Evolutionary conservation across 331 rosid genomes (phyloP), one percentile per base, ranked within the genome.

Genomic region (Arachis monticola): DNA sequence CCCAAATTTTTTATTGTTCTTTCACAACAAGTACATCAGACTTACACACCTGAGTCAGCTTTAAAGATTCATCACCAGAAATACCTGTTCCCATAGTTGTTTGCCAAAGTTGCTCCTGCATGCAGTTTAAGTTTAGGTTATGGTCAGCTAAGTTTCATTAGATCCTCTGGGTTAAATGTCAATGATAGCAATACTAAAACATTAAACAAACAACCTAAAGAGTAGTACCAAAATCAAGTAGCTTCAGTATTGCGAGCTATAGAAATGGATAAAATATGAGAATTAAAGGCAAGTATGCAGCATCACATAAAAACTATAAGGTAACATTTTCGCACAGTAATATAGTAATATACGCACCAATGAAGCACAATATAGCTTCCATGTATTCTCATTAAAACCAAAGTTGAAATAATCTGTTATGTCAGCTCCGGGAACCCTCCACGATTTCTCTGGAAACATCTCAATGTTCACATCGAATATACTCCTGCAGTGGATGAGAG

Each of bases 321-420:
- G 13, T 61, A 40, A 64, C 7, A 81, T 62, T 30, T 11, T 44
- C 42, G 70, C 47, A 67, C 22, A 75, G 44, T 52, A 71, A 64
- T 65, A 67, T 72, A 75, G 45, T 52, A 71, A 59, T 65, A 67
- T 72, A 73, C 77, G 67, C 83, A 91, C 97, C 89, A 88, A 77
- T 66, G 92, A 82, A 42, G 42, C 67, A 81, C 94, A 82, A 77
- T 91, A 91, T 48, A 80, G 73, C 79, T 87, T 91, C 97, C 97
- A 91, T 64, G 83, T 81, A 44, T 82, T 85, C 79, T 91, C 96
- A 4, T 82, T 67, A 77, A 91, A 88, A 78, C 87, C 90, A 14
- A 88, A 91, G 73, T 88, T 88, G 85, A 88, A 91, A 81, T 85
- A 88, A 81, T 88, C 89, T 10, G 88, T 85, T 31, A 83, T 66